Percentiles rank a stretch among this genome's conserved stretches.
Conservation (phyloP, 2,329 filamentous ascomycete species). For the Fusarium newnesense region DNA sequence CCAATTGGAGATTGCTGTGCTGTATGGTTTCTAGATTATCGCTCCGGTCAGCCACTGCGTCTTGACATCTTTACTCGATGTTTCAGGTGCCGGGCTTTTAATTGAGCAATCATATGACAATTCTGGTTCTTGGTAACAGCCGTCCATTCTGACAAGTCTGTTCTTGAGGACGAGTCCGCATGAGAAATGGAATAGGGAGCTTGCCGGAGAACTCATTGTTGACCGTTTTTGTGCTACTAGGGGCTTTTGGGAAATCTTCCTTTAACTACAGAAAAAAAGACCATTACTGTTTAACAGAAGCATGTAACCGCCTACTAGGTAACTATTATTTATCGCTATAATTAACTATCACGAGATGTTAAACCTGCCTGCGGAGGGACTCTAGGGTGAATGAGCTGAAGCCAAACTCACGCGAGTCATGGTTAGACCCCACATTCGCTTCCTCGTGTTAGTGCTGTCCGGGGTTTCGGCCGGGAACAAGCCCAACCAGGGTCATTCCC, state of each 20-base stretch:
- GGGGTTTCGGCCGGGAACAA: neutral
- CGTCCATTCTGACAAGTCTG: neutral
- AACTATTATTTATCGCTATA: fast-evolving
- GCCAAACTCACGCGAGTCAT: neutral
- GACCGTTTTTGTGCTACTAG: neutral
- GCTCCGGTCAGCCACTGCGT: no score
- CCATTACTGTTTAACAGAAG: neutral
- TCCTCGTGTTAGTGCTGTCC: neutral
- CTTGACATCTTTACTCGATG: no score
- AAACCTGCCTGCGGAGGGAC: neutral
- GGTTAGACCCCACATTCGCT: neutral
- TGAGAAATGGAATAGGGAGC: fast-evolving
- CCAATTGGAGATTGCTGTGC: neutral
- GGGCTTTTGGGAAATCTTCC: neutral
- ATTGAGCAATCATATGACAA: neutral
- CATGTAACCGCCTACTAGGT: fast-evolving
- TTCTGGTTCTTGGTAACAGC: no score
- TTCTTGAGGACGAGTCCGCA: neutral
- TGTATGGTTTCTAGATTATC: neutral
- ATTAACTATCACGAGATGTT: fast-evolving
- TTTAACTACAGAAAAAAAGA: neutral
- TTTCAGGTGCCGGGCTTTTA: fast-evolving
- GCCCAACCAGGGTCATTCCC: neutral
- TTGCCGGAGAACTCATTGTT: fast-evolving
- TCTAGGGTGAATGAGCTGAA: neutral